Evolutionary conservation across 192 early-diverging fungal genomes (phyloP), one percentile per base, ranked within the genome.

Genomic region (Backusella sp.): DNA sequence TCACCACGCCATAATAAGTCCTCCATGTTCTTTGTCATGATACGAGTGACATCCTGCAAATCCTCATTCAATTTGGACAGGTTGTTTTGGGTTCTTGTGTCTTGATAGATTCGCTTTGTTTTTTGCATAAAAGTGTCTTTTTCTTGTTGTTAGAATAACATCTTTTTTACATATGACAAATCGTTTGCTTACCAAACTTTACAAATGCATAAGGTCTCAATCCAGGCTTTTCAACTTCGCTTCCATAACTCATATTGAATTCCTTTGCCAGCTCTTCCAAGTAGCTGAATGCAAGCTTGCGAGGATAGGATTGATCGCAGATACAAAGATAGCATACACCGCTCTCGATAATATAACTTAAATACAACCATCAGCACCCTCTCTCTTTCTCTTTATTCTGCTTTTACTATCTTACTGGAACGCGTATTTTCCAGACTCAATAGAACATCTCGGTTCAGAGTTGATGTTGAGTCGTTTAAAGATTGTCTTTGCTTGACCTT

Each of bases 11-110:
- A 97, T 67, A 99, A 87, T 41, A 99, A 83, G 82, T 97, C 96
- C 73, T 96, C 93, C 89, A 99, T 96, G 86, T 99, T 99, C 80
- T 94, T 96, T 36, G 94, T 99, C 97, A 99, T 98, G 69, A 99
- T 99, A 75, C 96, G 89, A 36, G 94, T 95, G 4, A 99, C 96
- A 83, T 99, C 97, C 68, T 93, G 92, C 74, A 99, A 83, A 83
- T 99, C 97, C 73, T 97, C 96, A 81, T 98, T 96, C 36, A 99
- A 84, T 83, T 95, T 96, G 73, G 93, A 87, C 79, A 99, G 75
- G 80, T 99, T 97, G 56, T 90, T 87, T 82, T 96, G 94, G 26
- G 96, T 95, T 72, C 96, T 90, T 69, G 94, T 93, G 83, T 99
- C 96, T 82, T 98, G 94, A 85, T 97, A 99, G 72, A 96, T 90